phyloP scores from a whole-genome alignment of 148 eudicot genomes.

The Hydrangea macrophylla region DNA sequence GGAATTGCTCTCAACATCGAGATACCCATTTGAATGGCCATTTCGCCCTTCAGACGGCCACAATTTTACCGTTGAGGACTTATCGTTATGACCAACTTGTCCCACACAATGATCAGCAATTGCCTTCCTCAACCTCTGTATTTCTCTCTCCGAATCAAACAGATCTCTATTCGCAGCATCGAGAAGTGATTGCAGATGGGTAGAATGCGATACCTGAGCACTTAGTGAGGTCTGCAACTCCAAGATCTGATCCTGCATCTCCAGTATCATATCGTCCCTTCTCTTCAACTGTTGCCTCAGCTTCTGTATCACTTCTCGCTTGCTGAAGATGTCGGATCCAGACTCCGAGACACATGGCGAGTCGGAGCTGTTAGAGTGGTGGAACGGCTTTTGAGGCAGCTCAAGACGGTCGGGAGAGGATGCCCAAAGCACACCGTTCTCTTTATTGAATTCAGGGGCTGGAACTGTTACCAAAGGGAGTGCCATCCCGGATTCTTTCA shows the following conservation, averaged over 20 bases:
- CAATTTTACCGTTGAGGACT: conserved; percentile 29
- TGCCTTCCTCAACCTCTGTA: conserved; percentile 87
- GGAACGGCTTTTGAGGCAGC: conserved; percentile 77
- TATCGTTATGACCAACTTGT: conserved; percentile 41
- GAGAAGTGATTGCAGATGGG: conserved; percentile 70
- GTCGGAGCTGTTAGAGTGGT: conserved; percentile 76
- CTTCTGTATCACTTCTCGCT: conserved; percentile 91
- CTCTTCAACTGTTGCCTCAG: conserved; percentile 92
- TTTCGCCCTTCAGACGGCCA: conserved; percentile 51
- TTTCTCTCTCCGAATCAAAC: conserved; percentile 80
- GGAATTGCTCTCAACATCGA: conserved; percentile 41
- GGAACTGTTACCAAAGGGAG: conserved; percentile 83
- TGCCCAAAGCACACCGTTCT: conserved; percentile 72
- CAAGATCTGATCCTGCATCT: conserved; percentile 92
- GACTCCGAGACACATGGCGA: conserved; percentile 92
- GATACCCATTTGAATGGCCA: conserved; percentile 57
- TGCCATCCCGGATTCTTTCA: conserved; percentile 52
- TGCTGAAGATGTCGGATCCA: conserved; percentile 89
- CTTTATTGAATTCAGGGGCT: conserved; percentile 48
- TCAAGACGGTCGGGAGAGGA: conserved; percentile 87
- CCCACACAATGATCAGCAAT: conserved; percentile 85
- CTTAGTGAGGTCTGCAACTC: conserved; percentile 69
- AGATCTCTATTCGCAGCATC: conserved; percentile 76
- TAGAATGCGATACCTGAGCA: conserved; percentile 62
- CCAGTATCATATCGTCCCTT: conserved; percentile 85